Percentiles rank a stretch among this genome's conserved stretches.
Evolutionary conservation across 805 yeast species (phyloP).

Genomic region (Lachancea dasiensis): DNA sequence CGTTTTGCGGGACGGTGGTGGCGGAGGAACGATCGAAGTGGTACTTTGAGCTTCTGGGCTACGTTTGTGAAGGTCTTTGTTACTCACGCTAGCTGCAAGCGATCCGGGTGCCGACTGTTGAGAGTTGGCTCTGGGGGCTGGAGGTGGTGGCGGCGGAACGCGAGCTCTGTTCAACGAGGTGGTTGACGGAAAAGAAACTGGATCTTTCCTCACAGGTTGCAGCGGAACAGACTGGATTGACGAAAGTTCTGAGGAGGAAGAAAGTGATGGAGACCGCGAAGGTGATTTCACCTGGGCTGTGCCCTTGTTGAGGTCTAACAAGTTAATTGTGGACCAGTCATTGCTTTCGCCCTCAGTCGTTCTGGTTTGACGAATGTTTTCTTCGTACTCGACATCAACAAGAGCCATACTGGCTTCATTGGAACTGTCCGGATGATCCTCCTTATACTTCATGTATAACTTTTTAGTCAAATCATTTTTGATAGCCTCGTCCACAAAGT

Average conservation of each 20-base stretch:
- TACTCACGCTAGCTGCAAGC: background rate
- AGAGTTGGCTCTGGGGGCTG: conserved; percentile 8
- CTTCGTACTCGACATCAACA: conserved; percentile 13
- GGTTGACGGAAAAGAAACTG: conserved; percentile 4
- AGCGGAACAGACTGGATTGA: conserved; percentile 12
- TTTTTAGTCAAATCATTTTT: conserved; percentile 51
- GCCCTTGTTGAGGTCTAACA: conserved; percentile 12
- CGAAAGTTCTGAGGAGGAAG: conserved; percentile 9
- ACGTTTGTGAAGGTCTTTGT: background rate
- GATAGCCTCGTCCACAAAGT: conserved; percentile 58
- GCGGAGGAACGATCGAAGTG: conserved; percentile 23
- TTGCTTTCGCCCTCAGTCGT: conserved; percentile 1
- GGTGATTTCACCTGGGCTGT: background rate
- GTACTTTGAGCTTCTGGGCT: background rate
- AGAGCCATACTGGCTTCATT: conserved; percentile 18
- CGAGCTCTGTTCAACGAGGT: conserved; percentile 10
- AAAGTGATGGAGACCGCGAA: conserved; percentile 4
- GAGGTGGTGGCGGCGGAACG: conserved; percentile 21
- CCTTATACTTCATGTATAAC: conserved; percentile 54
- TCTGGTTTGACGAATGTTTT: background rate
- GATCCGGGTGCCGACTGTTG: background rate
- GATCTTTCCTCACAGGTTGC: conserved; percentile 13
- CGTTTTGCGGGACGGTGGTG: conserved; percentile 30
- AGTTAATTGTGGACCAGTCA: conserved; percentile 10
- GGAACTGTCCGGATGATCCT: conserved; percentile 28